Evolutionary conservation across 1,139 yeast species (phyloP).

Genomic region (Yamadazyma taylorii): DNA sequence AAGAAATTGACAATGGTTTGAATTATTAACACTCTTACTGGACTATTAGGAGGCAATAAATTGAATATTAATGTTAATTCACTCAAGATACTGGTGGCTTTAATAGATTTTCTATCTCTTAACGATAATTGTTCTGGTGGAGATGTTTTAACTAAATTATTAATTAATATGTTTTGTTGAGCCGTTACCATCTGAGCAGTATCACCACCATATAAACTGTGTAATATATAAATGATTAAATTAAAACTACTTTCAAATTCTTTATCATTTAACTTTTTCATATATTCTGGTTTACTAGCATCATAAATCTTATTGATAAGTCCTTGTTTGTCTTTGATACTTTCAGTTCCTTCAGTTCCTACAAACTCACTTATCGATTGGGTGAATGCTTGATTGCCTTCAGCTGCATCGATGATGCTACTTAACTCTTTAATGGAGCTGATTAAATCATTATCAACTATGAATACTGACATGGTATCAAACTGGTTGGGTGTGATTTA

Average conservation of each 20-base stretch:
- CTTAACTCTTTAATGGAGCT: conserved; percentile 45
- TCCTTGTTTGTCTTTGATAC: conserved; percentile 26
- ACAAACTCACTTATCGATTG: conserved; percentile 22
- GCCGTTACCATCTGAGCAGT: conserved; percentile 23
- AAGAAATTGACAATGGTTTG: conserved; percentile 34
- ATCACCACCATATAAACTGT: conserved; percentile 30
- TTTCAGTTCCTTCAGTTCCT: conserved; percentile 22
- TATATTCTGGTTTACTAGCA: conserved; percentile 25
- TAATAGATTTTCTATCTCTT: conserved; percentile 49
- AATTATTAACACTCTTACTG: conserved; percentile 34
- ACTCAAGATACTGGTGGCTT: conserved; percentile 44
- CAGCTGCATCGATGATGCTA: conserved; percentile 37
- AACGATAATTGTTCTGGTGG: conserved; percentile 43
- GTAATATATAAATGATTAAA: conserved; percentile 38
- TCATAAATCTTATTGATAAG: conserved; percentile 29
- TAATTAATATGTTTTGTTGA: conserved; percentile 25
- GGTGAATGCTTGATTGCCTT: conserved; percentile 30
- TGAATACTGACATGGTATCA: conserved; percentile 42
- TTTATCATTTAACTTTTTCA: conserved; percentile 40
- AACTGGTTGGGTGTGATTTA: too few species aligned
- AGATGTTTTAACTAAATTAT: conserved; percentile 32
- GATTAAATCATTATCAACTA: conserved; percentile 45
- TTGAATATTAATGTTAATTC: conserved; percentile 46
- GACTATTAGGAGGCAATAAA: conserved; percentile 38
- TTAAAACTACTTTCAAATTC: conserved; percentile 50